These are phyloP conservation scores for Beta vulgaris DNA, from an alignment of 148 eudicot genomes.

Conservation along the genomic window DNA sequence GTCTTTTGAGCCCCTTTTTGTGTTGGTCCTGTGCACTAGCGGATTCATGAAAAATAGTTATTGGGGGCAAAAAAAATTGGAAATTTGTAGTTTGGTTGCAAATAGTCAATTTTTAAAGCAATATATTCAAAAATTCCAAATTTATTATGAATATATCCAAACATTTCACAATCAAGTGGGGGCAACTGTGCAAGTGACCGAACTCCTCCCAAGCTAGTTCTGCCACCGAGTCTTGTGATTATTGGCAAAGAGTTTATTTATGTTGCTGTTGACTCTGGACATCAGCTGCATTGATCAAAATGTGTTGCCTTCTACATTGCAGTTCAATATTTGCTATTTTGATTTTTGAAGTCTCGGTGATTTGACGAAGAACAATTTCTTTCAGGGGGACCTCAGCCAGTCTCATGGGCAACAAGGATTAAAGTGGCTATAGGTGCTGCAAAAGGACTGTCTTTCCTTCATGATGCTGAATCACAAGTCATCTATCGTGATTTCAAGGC, in stretches of 20 bases:
- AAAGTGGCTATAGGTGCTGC: constrained; percentile 85
- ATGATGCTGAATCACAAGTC: constrained; percentile 61
- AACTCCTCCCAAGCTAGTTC: too few relatives aligned
- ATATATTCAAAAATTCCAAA: too few relatives aligned
- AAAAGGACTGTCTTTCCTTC: constrained; percentile 68
- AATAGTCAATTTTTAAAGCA: too few relatives aligned
- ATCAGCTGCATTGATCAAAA: not conserved
- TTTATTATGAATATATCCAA: too few relatives aligned
- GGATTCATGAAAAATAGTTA: too few relatives aligned
- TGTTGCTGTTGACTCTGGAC: not conserved
- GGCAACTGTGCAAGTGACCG: too few relatives aligned
- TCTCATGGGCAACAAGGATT: constrained; percentile 74
- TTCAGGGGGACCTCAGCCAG: constrained; percentile 74
- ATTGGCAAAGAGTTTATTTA: not conserved
- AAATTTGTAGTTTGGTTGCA: too few relatives aligned
- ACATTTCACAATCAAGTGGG: too few relatives aligned
- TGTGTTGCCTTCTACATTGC: not conserved
- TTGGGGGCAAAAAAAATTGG: too few relatives aligned
- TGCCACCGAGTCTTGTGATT: too few relatives aligned
- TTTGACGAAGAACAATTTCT: constrained; percentile 1
- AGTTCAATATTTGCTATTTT: not conserved
- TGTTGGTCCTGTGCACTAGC: not conserved
- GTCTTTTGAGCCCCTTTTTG: not conserved
- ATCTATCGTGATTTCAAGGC: constrained; percentile 76
- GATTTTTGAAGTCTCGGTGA: not conserved